phyloP scores from a whole-genome alignment of 176 grass and related monocot species.

The Sorghum bicolor region Sorghum_bicolor_NCBIv3 NC_012870.2:77189501-77190000 shows the following conservation, averaged over 20 bases:
- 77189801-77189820: conserved; percentile 71
- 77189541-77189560: conserved; percentile 98
- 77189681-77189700: neutral
- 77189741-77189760: conserved; percentile 75
- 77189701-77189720: neutral
- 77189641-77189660: conserved; percentile 30
- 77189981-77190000: conserved; percentile 46
- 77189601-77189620: conserved; percentile 64
- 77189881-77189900: conserved; percentile 67
- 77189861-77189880: conserved; percentile 80
- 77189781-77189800: conserved; percentile 83
- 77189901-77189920: conserved; percentile 69
- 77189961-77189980: neutral
- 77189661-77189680: neutral
- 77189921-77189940: neutral
- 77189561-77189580: conserved; percentile 92
- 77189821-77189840: conserved; percentile 78
- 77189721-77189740: neutral
- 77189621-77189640: conserved; percentile 48
- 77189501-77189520: conserved; percentile 13
- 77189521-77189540: conserved; percentile 48
- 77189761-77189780: conserved; percentile 95
- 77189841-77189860: conserved; percentile 85
- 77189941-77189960: neutral
- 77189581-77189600: conserved; percentile 63